These are phyloP conservation scores for Ehretia macrophylla DNA, from an alignment of 257 asterid species.

Conservation along the genomic window DNA sequence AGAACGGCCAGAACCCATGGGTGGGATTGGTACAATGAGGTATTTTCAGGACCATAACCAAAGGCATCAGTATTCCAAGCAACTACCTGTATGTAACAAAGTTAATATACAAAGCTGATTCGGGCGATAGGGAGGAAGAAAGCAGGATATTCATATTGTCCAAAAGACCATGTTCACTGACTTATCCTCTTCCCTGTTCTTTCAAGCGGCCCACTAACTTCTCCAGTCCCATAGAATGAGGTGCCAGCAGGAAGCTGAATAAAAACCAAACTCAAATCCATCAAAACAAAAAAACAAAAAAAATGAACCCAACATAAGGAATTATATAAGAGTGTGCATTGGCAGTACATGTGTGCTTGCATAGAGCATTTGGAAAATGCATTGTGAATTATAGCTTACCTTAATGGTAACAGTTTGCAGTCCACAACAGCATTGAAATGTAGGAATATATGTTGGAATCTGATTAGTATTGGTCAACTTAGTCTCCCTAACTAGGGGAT, in stretches of 20 bases:
- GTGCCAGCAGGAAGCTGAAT: constrained; percentile 82
- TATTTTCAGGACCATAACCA: constrained; percentile 89
- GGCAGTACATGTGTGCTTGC: too few relatives aligned
- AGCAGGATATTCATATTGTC: too few relatives aligned
- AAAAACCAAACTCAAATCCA: constrained; percentile 15
- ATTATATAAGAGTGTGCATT: too few relatives aligned
- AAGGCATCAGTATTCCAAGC: constrained; percentile 95
- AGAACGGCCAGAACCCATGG: constrained; percentile 96
- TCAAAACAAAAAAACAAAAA: too few relatives aligned
- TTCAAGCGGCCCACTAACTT: constrained; percentile 81
- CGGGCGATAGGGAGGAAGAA: too few relatives aligned
- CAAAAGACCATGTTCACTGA: background rate
- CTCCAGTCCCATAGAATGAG: constrained; percentile 96
- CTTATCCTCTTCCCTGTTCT: constrained; percentile 93
- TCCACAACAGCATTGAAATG: too few relatives aligned
- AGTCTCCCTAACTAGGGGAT: constrained; percentile 62
- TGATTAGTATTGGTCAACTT: constrained; percentile 36
- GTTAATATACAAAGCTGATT: background rate
- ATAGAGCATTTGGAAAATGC: too few relatives aligned
- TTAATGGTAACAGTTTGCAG: too few relatives aligned
- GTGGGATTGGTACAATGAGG: constrained; percentile 95
- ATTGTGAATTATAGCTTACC: too few relatives aligned
- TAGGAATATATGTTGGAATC: constrained; percentile 58
- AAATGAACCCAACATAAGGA: too few relatives aligned
- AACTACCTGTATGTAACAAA: constrained; percentile 45